Conservation (phyloP, 352 stramenopile species). For the Globisporangium nunn region DNA sequence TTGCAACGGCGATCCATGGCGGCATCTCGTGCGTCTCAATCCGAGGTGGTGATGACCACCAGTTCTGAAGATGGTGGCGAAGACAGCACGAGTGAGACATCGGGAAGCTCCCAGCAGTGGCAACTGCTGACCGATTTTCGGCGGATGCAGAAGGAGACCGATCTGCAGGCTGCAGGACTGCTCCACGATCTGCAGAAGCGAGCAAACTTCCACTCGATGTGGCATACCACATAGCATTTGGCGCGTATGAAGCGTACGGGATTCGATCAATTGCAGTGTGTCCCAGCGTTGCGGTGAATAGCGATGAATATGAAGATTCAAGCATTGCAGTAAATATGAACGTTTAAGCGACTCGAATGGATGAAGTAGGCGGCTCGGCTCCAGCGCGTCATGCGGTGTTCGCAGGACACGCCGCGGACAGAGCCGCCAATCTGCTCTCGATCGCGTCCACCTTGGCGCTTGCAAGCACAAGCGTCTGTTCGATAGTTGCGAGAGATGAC, state of each 20-base stretch:
- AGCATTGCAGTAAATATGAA: slow-evolving; percentile 8
- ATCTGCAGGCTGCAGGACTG: slow-evolving; percentile 5
- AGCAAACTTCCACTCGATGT: slow-evolving; percentile 41
- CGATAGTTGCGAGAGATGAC: slow-evolving; percentile 50
- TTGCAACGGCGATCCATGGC: slow-evolving; percentile 12
- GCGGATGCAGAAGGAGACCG: slow-evolving; percentile 18
- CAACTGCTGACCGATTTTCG: slow-evolving; percentile 27
- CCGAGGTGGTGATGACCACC: neutral
- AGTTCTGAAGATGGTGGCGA: neutral
- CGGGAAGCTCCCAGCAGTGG: slow-evolving; percentile 9
- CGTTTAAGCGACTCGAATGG: slow-evolving; percentile 1
- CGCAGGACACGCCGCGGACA: slow-evolving; percentile 16
- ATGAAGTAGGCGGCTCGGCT: neutral
- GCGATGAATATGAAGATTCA: neutral
- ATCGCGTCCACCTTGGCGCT: slow-evolving; percentile 29
- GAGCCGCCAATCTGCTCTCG: slow-evolving; percentile 19
- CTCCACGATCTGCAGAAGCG: slow-evolving; percentile 26
- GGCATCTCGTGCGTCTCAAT: neutral
- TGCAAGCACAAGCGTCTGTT: slow-evolving; percentile 37
- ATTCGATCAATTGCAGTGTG: neutral
- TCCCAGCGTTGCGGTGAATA: neutral
- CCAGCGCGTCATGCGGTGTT: slow-evolving; percentile 4
- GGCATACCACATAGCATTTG: slow-evolving; percentile 10
- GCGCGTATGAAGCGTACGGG: neutral
- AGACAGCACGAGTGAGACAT: slow-evolving; percentile 1